These are phyloP conservation scores for Amniculicola lignicola DNA, from an alignment of 495 filamentous ascomycete species.

Conservation along the genomic window DNA sequence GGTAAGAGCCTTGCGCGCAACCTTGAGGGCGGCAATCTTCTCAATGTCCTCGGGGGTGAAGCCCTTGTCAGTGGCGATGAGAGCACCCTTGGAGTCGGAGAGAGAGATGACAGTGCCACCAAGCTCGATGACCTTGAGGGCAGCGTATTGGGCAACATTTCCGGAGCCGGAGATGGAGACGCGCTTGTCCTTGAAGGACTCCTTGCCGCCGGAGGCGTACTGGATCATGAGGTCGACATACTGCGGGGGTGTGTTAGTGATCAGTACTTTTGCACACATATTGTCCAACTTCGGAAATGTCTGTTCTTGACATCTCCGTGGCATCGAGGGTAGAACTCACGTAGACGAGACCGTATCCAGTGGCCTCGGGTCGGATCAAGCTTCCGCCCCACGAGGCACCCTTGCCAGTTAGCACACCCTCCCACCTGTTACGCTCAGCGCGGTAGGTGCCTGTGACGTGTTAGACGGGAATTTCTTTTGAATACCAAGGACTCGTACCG, in stretches of 20 bases:
- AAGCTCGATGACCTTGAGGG: constrained; percentile 94
- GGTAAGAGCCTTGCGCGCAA: constrained; percentile 77
- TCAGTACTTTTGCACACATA: background rate
- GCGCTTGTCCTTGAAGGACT: constrained; percentile 84
- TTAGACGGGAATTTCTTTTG: background rate
- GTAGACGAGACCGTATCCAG: constrained; percentile 95
- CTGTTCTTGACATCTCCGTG: too few relatives aligned
- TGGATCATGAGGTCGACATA: constrained; percentile 96
- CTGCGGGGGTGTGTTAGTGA: constrained; percentile 32
- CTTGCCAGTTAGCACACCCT: constrained; percentile 95
- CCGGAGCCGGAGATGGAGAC: constrained; percentile 96
- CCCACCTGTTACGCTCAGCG: constrained; percentile 81
- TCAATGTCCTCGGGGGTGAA: constrained; percentile 77
- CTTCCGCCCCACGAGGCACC: constrained; percentile 88
- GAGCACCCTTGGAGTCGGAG: constrained; percentile 83
- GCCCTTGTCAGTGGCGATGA: constrained; percentile 64
- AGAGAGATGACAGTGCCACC: constrained; percentile 90
- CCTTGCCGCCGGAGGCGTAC: constrained; percentile 73
- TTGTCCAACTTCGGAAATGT: too few relatives aligned
- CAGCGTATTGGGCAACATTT: constrained; percentile 97
- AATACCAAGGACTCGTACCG: constrained; percentile 40
- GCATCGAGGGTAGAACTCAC: constrained; percentile 37
- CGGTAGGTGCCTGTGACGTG: constrained; percentile 69
- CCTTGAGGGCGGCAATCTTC: constrained; percentile 78
- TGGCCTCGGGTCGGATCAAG: constrained; percentile 95